Percentiles rank a stretch among this genome's conserved stretches.
Conservation (phyloP, 768 basidiomycete genomes). For the Mycena venus region DNA sequence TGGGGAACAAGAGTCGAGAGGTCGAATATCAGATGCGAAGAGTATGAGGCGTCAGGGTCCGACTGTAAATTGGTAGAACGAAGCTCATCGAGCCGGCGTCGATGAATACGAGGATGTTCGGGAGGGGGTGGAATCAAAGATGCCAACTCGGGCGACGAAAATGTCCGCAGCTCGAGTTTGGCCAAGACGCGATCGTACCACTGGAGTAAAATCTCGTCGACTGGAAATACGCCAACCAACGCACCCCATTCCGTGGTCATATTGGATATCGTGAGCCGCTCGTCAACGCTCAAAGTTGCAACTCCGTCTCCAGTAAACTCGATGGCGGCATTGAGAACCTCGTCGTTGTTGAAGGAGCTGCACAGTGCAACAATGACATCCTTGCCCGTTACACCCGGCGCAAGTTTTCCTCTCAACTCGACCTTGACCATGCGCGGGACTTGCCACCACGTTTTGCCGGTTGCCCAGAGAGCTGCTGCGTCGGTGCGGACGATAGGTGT, state of each 20-base stretch:
- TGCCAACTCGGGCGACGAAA: constrained; percentile 63
- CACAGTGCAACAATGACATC: constrained; percentile 98
- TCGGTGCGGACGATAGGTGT: constrained; percentile 98
- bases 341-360: constrained; percentile 95
- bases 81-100: constrained; percentile 75
- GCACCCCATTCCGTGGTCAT: constrained; percentile 99
- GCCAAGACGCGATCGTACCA: constrained; percentile 88
- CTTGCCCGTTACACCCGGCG: constrained; percentile 95
- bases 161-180: constrained; percentile 83
- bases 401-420: constrained; percentile 84
- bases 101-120: constrained; percentile 90
- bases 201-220: constrained; percentile 81
- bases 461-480: constrained; percentile 96
- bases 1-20: constrained; percentile 95
- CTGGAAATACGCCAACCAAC: constrained; percentile 94
- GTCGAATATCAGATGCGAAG: constrained; percentile 91
- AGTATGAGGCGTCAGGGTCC: constrained; percentile 84
- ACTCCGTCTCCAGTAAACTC: constrained; percentile 96
- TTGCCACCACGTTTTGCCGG: constrained; percentile 99
- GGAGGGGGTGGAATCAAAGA: constrained; percentile 77
- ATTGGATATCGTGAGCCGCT: constrained; percentile 96
- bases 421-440: constrained; percentile 97
- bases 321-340: constrained; percentile 96
- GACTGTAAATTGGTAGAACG: constrained; percentile 68
- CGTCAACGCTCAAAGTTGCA: constrained; percentile 83